These are phyloP conservation scores for Boletus coccyginus DNA, from an alignment of 768 basidiomycete genomes.

Conservation along the genomic window DNA sequence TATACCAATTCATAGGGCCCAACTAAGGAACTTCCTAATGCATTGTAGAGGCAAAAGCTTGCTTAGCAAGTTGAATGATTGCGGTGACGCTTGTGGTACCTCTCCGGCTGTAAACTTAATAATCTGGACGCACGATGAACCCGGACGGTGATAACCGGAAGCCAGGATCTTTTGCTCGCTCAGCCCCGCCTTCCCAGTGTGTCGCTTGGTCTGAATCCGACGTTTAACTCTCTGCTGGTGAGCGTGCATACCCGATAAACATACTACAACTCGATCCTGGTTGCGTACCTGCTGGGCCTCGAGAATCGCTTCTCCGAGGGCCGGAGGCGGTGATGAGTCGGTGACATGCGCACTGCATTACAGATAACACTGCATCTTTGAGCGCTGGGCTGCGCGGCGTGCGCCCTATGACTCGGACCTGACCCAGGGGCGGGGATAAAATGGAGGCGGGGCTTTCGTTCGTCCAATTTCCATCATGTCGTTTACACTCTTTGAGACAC, in stretches of 20 bases:
- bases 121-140: not conserved
- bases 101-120: not conserved
- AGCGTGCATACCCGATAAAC: not conserved
- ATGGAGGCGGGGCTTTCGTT: not conserved
- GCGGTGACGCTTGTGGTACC: not conserved
- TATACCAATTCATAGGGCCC: conserved; percentile 90
- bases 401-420: not conserved
- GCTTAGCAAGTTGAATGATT: not conserved
- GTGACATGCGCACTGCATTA: not conserved
- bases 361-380: not conserved
- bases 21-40: conserved; percentile 43
- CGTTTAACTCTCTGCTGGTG: too few relatives aligned
- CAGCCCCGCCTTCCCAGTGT: not conserved
- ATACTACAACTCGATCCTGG: too few relatives aligned
- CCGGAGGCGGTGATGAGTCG: not conserved
- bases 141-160: not conserved
- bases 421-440: conserved; percentile 1
- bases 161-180: too few relatives aligned
- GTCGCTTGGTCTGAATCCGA: not conserved
- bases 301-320: not conserved
- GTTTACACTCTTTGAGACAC: not conserved
- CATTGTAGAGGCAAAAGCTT: too few relatives aligned
- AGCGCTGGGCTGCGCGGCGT: not conserved
- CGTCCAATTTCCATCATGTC: conserved; percentile 1
- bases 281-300: not conserved